phyloP scores from a whole-genome alignment of 2,329 filamentous ascomycete species.

The Nemania sp. region DNA sequence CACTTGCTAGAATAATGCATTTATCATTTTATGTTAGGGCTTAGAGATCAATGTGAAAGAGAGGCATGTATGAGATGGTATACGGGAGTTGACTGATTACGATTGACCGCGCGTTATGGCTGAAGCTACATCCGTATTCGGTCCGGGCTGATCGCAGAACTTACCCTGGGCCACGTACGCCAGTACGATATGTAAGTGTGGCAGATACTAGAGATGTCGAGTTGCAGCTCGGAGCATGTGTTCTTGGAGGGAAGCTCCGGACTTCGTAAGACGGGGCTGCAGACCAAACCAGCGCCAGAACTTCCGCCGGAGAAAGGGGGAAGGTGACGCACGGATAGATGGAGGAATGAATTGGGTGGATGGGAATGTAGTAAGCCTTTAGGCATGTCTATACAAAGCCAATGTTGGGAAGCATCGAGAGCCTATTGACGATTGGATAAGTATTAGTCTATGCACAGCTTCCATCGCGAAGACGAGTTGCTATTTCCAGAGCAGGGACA shows the following conservation, averaged over 20 bases:
- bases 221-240: too few species aligned
- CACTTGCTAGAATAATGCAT: background rate
- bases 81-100: too few species aligned
- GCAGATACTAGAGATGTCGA: too few species aligned
- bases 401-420: background rate
- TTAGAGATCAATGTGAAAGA: too few species aligned
- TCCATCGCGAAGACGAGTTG: background rate
- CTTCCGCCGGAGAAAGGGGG: too few species aligned
- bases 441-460: background rate
- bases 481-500: too few species aligned
- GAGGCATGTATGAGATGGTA: too few species aligned
- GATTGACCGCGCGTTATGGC: conserved; percentile 8
- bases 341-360: background rate
- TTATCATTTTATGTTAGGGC: background rate
- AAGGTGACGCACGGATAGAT: background rate
- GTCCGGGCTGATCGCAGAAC: background rate
- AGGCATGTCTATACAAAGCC: background rate
- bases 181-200: too few species aligned
- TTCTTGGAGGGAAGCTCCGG: background rate
- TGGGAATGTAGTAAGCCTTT: conserved; percentile 12
- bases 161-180: background rate
- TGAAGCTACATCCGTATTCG: background rate
- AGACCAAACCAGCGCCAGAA: background rate
- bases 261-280: background rate
- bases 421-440: background rate